A percentile compares a stretch with the other conserved stretches of the same genome.
phyloP scores from a whole-genome alignment of 768 basidiomycete genomes.

The Tricholoma saponaceum region DNA sequence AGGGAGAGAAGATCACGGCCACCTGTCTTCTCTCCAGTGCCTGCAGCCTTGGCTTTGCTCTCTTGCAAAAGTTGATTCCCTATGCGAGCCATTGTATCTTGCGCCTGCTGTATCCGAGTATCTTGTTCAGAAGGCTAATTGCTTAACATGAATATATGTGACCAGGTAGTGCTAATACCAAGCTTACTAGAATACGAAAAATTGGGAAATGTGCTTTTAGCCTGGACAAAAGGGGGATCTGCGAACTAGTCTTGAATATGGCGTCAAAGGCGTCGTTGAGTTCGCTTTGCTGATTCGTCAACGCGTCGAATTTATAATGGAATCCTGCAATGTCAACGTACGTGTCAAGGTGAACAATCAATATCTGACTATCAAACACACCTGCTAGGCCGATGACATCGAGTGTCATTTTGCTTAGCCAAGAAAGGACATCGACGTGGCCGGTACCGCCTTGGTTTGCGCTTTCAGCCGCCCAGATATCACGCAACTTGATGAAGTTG shows the following conservation, averaged over 20 bases:
- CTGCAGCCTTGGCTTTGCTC: slow-evolving; percentile 29
- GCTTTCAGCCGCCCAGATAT: slow-evolving; percentile 35
- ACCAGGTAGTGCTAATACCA: background rate
- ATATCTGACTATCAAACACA: slow-evolving; percentile 31
- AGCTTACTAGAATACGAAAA: slow-evolving; percentile 27
- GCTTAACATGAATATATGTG: background rate
- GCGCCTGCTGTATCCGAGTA: slow-evolving; percentile 16
- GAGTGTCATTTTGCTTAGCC: slow-evolving; percentile 65
- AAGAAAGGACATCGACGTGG: slow-evolving; percentile 55
- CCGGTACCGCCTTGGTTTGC: slow-evolving; percentile 19
- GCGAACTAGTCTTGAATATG: slow-evolving; percentile 35
- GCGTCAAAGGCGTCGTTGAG: slow-evolving; percentile 43
- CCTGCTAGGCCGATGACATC: slow-evolving; percentile 76
- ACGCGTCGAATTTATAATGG: slow-evolving; percentile 23
- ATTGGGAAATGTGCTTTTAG: slow-evolving; percentile 20
- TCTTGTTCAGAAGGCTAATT: slow-evolving; percentile 14
- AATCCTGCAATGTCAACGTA: slow-evolving; percentile 22
- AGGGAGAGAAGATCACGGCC: slow-evolving; percentile 45
- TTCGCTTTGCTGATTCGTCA: slow-evolving; percentile 32
- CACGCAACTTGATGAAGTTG: slow-evolving; percentile 35
- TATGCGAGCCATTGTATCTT: slow-evolving; percentile 32
- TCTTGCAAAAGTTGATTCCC: slow-evolving; percentile 34
- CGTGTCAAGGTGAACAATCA: slow-evolving; percentile 14
- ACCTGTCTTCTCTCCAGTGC: background rate
- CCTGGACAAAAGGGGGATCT: slow-evolving; percentile 15